Evolutionary conservation across 1,284 basidiomycete genomes (phyloP), one percentile per base, ranked within the genome.

Genomic region (Pseudozyma thailandica): DNA sequence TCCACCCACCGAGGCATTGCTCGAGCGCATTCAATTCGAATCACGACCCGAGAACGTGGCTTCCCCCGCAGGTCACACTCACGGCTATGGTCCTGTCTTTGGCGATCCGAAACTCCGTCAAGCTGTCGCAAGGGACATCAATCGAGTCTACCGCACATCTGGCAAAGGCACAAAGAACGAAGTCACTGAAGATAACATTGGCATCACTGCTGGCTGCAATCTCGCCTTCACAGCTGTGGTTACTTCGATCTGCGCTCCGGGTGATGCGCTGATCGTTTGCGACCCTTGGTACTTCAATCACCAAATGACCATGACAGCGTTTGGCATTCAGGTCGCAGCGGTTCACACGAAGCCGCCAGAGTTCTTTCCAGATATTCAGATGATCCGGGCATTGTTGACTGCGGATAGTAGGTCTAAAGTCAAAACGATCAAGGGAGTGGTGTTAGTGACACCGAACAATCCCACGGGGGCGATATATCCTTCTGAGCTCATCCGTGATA

Each of bases 231-330:
- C 89, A 13, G 87, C 89, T 0, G 83, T 86, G 0, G 85, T 89
- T 8, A 88, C 89, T 86, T 86, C 87, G 15, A 81, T 95, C 6
- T 91, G 90, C 18, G 87, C 88, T 63, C 85, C 87, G 2, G 90
- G 90, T 0, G 90, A 92, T 61, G 90, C 91, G 68, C 85, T 93
- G 38, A 89, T 95, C 47, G 82, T 94, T 15, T 91, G 92, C 6
- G 85, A 90, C 0, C 92, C 92, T 10, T 91, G 90, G 74, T 74
- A 73, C 49, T 74, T 74, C 26, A 74, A 74, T 41, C 66, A 74
- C 51, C 45, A 61, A 26, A 93, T 93, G 92, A 88, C 87, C 1
- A 84, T 94, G 68, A 45, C 70, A 1, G 63, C 76, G 3, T 61
- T 77, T 16, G 66, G 68, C n/a, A 74, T 79, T 12, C 86, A 86